Conservation (phyloP, 2,329 filamentous ascomycete species). For the Botryotinia calthae region DNA sequence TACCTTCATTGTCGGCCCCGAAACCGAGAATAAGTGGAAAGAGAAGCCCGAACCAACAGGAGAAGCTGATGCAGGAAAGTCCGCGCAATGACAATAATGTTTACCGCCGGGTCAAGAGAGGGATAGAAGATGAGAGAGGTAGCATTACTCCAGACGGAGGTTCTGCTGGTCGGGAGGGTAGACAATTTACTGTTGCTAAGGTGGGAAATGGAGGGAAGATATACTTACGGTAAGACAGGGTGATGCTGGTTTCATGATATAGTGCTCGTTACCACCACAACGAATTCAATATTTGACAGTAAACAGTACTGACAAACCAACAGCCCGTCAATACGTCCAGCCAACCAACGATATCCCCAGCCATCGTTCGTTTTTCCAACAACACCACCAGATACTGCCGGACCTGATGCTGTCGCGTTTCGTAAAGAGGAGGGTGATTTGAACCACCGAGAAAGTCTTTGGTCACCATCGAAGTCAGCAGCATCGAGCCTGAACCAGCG, state of each 20-base stretch:
- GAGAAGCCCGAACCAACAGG: constrained; percentile 28
- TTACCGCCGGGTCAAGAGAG: constrained; percentile 31
- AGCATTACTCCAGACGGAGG: constrained; percentile 60
- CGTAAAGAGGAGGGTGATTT: constrained; percentile 33
- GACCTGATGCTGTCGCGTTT: constrained; percentile 48
- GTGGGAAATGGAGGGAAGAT: constrained; percentile 81
- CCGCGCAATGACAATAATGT: constrained; percentile 35
- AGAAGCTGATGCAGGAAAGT: constrained; percentile 34
- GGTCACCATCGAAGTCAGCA: constrained; percentile 36
- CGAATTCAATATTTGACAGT: constrained; percentile 18
- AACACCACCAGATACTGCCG: constrained; percentile 58
- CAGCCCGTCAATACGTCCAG: constrained; percentile 61
- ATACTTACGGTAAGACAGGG: constrained; percentile 66
- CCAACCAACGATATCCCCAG: constrained; percentile 59
- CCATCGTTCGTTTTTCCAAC: constrained; percentile 59
- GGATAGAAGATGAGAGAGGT: constrained; percentile 51
- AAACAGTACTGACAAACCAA: constrained; percentile 28
- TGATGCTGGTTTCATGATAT: constrained; percentile 24
- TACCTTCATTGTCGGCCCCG: constrained; percentile 32
- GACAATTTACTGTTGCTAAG: constrained; percentile 70
- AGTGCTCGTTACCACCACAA: constrained; percentile 17
- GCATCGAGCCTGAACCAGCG: constrained; percentile 41
- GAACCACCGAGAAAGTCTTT: constrained; percentile 34
- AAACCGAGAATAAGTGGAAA: constrained; percentile 28
- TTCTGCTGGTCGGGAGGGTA: constrained; percentile 48